These are phyloP conservation scores for Scalesia atractyloides DNA, from an alignment of 129 eudicot species.

Conservation along the genomic window DNA sequence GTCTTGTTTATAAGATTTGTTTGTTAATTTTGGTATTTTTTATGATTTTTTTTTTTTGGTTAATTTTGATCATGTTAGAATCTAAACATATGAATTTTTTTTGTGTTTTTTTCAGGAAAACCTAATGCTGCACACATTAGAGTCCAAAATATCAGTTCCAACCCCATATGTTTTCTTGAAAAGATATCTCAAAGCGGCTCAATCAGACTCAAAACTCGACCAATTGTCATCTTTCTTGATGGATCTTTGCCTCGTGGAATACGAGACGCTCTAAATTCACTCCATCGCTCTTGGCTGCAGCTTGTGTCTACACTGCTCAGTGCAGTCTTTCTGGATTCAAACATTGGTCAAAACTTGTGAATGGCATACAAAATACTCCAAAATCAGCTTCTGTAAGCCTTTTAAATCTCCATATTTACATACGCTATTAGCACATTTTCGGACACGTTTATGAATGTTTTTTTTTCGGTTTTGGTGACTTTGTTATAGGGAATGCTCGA, in stretches of 20 bases:
- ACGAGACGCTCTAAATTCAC: slow-evolving; percentile 72
- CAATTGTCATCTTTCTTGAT: slow-evolving; percentile 64
- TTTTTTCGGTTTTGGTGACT: slow-evolving; percentile 1
- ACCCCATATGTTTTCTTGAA: slow-evolving; percentile 59
- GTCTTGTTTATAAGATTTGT: too few relatives aligned
- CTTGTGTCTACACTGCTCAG: slow-evolving; percentile 83
- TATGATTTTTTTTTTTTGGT: background rate
- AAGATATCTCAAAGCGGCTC: slow-evolving; percentile 87
- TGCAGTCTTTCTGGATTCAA: slow-evolving; percentile 54
- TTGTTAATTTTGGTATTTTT: background rate
- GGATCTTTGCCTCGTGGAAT: slow-evolving; percentile 84
- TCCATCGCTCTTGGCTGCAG: slow-evolving; percentile 86
- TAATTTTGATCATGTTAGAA: background rate
- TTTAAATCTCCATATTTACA: background rate
- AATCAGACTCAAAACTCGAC: slow-evolving; percentile 65
- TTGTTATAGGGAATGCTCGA: slow-evolving; percentile 76
- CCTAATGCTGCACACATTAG: slow-evolving; percentile 74
- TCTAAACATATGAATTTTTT: slow-evolving; percentile 3
- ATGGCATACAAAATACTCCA: slow-evolving; percentile 61
- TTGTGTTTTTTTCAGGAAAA: slow-evolving; percentile 54
- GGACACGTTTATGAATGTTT: background rate
- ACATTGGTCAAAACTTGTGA: slow-evolving; percentile 88
- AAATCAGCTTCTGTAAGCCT: slow-evolving; percentile 71
- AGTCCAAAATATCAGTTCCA: slow-evolving; percentile 80
- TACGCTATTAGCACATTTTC: too few relatives aligned